Base-by-base conservation (phyloP, 352 stramenopile genomes). In the Globisporangium heterothallicum region DNA sequence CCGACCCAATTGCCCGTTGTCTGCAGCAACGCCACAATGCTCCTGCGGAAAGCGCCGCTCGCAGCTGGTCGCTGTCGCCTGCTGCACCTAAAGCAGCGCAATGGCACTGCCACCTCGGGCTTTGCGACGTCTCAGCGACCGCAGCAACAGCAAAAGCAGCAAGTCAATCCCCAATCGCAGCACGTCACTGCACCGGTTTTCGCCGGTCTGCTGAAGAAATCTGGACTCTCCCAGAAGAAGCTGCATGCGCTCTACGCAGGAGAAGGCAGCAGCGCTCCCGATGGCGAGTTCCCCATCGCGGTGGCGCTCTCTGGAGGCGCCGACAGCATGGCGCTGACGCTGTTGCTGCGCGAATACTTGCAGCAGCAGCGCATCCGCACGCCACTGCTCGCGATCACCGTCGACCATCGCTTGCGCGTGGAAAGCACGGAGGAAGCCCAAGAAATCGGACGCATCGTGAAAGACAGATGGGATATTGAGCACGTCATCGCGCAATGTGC, bases 271-370 rank as follows among this genome's bases (percentile, higher is more conserved):
- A 24, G n/a, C 10, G 10, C n/a, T 2, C 22, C 2, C 2, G 2
- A 16, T n/a, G 46, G 24, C 0, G 45, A 12, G 13, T 89, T 78
- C 47, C 80, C 79, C 12, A 57, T 91, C 46, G 81, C 82, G 19
- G 74, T 92, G 19, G 84, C 79, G 21, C 50, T 89, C 18, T 94
- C 84, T 0, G 84, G 84, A 12, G 84, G 84, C 6, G 80, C 74
- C 2, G 84, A 94, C 56, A 92, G 81, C 51, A 88, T 92, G 74
- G 78, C 84, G 22, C 53, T 94, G 45, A 78, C 82, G 64, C 69
- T 92, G 40, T 49, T 94, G 35, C 64, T 94, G 13, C 71, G 61
- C 9, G 78, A 92, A 49, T 80, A 82, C 47, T 34, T 93, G 13
- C 55, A 66, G 10, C n/a, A 55, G 6, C 66, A 74, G 10, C 22